These are phyloP conservation scores for Maudiozyma serrabonitensis DNA, from an alignment of 805 yeast species.

Conservation along the genomic window DNA sequence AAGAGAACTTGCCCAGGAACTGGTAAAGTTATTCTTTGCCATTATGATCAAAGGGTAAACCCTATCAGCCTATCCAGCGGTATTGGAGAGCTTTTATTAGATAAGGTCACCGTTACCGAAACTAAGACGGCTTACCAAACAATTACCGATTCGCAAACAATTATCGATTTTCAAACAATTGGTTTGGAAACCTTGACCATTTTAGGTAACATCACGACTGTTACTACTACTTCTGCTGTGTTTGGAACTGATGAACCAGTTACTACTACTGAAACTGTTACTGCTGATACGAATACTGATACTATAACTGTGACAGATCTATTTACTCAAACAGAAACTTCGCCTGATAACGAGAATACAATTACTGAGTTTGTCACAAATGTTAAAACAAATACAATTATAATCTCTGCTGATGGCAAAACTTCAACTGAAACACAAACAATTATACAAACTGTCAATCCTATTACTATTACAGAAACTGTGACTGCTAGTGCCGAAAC, in stretches of 20 bases:
- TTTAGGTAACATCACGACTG: neutral
- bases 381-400: neutral
- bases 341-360: neutral
- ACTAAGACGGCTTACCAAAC: neutral
- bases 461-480: neutral
- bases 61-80: neutral
- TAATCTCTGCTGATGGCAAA: neutral
- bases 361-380: neutral
- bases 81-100: neutral
- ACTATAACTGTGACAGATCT: neutral
- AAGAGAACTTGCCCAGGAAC: neutral
- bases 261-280: neutral
- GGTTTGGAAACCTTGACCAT: neutral
- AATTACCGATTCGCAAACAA: neutral
- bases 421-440: neutral
- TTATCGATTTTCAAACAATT: neutral
- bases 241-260: neutral
- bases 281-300: neutral
- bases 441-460: neutral
- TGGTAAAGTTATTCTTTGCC: neutral
- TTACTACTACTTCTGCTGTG: neutral
- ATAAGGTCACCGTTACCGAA: neutral
- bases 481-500: neutral
- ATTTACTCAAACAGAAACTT: neutral
- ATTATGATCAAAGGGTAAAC: neutral